These are phyloP conservation scores for Abrus precatorius DNA, from an alignment of 306 rosid genomes.

Conservation along the genomic window DNA sequence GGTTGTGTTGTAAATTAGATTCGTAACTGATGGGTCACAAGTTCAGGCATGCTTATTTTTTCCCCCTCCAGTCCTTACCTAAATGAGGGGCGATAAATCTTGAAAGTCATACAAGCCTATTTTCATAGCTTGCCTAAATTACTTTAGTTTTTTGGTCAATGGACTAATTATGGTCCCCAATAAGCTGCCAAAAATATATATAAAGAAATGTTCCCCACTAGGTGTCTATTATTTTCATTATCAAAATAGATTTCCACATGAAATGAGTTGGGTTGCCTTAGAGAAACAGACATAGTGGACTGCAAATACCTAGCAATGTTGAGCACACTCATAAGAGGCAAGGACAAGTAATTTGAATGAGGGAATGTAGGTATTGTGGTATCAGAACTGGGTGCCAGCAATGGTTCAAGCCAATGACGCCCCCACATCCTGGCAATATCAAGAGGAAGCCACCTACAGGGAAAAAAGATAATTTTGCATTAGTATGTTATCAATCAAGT, in stretches of 20 bases:
- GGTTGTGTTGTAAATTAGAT: constrained; percentile 2
- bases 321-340: constrained; percentile 94
- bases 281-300: constrained; percentile 30
- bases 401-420: constrained; percentile 93
- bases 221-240: constrained; percentile 9
- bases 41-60: neutral
- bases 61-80: constrained; percentile 17
- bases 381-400: constrained; percentile 80
- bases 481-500: constrained; percentile 28
- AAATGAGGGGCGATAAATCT: neutral
- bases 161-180: neutral
- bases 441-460: constrained; percentile 92
- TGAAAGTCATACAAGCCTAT: neutral
- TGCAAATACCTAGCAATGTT: constrained; percentile 86
- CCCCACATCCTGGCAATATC: constrained; percentile 99
- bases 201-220: neutral
- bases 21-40: neutral
- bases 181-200: neutral
- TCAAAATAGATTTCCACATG: constrained; percentile 12
- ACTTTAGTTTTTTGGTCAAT: neutral
- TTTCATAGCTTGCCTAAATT: constrained; percentile 14
- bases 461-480: constrained; percentile 31
- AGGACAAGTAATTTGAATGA: constrained; percentile 75
- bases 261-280: neutral
- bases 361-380: constrained; percentile 68